A percentile compares a stretch with the other conserved stretches of the same genome.
Conservation (phyloP, 2,329 filamentous ascomycete species). For the Incumbomyces lentus region DNA sequence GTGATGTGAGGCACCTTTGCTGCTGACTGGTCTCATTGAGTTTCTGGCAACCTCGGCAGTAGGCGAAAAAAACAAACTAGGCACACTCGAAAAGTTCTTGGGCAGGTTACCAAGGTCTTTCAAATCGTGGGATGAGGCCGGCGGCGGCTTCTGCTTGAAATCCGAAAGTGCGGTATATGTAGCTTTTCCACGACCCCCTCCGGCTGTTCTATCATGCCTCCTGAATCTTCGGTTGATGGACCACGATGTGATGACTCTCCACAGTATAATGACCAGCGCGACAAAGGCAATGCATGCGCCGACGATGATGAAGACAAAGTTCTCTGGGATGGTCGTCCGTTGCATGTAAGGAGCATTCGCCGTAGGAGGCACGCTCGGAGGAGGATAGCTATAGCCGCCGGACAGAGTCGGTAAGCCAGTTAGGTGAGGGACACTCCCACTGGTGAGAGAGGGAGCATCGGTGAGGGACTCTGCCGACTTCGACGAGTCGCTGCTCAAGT, state of each 20-base stretch:
- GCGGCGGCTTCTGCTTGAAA: constrained; percentile 28
- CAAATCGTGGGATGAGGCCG: constrained; percentile 25
- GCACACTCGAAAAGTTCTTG: constrained; percentile 17
- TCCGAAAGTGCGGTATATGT: constrained; percentile 50
- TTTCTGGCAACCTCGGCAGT: constrained; percentile 47
- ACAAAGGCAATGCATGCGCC: constrained; percentile 79
- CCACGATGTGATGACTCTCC: constrained; percentile 81
- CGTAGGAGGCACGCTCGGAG: constrained; percentile 70
- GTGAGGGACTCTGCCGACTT: not conserved
- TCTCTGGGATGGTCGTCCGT: constrained; percentile 72
- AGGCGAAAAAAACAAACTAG: constrained; percentile 85
- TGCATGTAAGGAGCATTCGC: constrained; percentile 85
- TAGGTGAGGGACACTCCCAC: constrained; percentile 7
- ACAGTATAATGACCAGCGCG: constrained; percentile 68
- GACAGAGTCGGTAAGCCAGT: constrained; percentile 42
- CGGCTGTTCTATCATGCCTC: constrained; percentile 45
- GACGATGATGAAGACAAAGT: constrained; percentile 92
- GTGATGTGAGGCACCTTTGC: constrained; percentile 2
- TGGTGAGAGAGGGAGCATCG: constrained; percentile 1
- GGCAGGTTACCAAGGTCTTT: constrained; percentile 21
- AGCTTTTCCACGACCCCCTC: constrained; percentile 39
- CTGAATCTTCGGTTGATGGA: constrained; percentile 85
- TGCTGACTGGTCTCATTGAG: constrained; percentile 12
- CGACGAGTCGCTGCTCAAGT: not conserved
- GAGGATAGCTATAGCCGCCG: constrained; percentile 54